These are phyloP conservation scores for Syncephalis fuscata DNA, from an alignment of 371 early-diverging fungal species.

Conservation along the genomic window DNA sequence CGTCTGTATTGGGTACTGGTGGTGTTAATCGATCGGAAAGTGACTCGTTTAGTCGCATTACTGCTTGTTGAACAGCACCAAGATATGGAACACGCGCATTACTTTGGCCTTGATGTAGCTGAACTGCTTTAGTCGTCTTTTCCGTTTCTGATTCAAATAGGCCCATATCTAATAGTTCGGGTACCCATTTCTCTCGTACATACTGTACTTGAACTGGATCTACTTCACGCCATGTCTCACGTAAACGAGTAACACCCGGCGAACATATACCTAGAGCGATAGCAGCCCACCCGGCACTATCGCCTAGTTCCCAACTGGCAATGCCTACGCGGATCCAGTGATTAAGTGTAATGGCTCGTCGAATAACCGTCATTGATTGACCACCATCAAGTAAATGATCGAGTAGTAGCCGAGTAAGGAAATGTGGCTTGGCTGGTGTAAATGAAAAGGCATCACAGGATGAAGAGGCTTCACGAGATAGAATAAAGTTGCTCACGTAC, in stretches of 20 bases:
- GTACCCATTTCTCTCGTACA: slow-evolving; percentile 2
- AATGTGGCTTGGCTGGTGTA: slow-evolving; percentile 41
- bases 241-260: slow-evolving; percentile 46
- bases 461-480: slow-evolving; percentile 13
- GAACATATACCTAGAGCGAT: slow-evolving; percentile 58
- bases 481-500: slow-evolving; percentile 1
- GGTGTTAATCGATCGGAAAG: neutral
- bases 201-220: slow-evolving; percentile 5
- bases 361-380: slow-evolving; percentile 23
- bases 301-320: slow-evolving; percentile 30
- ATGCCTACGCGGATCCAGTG: slow-evolving; percentile 62
- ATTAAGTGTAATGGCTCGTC: slow-evolving; percentile 36
- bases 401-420: slow-evolving; percentile 47
- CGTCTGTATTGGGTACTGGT: neutral
- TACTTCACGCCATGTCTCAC: slow-evolving; percentile 58
- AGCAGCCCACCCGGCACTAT: slow-evolving; percentile 55
- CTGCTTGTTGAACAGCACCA: slow-evolving; percentile 20
- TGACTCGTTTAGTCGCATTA: slow-evolving; percentile 17
- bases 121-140: neutral
- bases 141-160: neutral
- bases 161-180: slow-evolving; percentile 1
- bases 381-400: slow-evolving; percentile 52
- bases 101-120: neutral
- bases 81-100: slow-evolving; percentile 15
- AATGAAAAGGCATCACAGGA: slow-evolving; percentile 21